Evolutionary conservation across 345 rosid species (phyloP).

Genomic region (Eucalyptus sp.): DNA sequence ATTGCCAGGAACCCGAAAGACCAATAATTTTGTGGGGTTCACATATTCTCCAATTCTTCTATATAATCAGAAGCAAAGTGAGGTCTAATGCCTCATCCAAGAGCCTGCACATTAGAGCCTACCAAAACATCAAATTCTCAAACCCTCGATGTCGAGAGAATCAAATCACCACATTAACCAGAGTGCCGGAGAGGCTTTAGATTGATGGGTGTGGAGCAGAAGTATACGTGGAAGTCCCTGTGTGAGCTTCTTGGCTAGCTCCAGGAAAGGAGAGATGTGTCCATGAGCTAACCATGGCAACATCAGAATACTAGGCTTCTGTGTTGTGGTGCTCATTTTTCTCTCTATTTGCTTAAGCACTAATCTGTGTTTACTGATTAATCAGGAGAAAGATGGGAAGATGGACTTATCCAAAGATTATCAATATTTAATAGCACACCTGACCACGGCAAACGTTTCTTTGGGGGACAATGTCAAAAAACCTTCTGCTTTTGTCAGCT

Average conservation of each 20-base stretch:
- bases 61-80: too few species aligned
- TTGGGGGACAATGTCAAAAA: too few species aligned
- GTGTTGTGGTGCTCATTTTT: neutral
- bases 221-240: conserved; percentile 2
- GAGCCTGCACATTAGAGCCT: too few species aligned
- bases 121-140: too few species aligned
- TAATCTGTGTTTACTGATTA: neutral
- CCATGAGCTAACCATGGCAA: conserved; percentile 22
- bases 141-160: too few species aligned
- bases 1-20: too few species aligned
- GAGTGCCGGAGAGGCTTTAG: neutral
- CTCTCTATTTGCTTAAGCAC: neutral
- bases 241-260: conserved; percentile 16
- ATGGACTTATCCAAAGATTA: neutral
- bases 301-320: conserved; percentile 3
- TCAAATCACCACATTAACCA: too few species aligned
- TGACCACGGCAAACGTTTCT: neutral
- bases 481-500: too few species aligned
- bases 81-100: too few species aligned
- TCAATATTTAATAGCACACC: neutral
- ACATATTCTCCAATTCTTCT: too few species aligned
- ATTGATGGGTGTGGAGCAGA: conserved; percentile 13
- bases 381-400: neutral
- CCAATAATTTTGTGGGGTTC: too few species aligned
- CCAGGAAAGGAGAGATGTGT: conserved; percentile 12